phyloP scores from a whole-genome alignment of 2,329 filamentous ascomycete species.

The Penicillium thymicola region DNA sequence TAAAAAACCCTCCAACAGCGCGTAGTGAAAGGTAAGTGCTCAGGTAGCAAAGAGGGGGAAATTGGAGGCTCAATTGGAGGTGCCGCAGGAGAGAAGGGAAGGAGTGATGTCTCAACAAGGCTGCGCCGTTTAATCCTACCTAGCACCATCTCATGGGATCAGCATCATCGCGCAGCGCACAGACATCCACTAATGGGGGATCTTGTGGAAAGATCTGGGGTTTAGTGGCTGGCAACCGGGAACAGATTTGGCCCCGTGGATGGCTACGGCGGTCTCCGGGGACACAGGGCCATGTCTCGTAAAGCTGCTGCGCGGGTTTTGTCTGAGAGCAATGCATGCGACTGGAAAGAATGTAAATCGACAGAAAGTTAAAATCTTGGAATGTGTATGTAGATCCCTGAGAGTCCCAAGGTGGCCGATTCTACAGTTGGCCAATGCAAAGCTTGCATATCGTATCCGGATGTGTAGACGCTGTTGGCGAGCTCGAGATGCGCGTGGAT shows the following conservation, averaged over 20 bases:
- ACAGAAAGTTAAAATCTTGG: conserved; percentile 1
- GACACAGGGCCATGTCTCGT: not conserved
- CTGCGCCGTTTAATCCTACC: conserved; percentile 17
- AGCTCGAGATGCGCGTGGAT: not conserved
- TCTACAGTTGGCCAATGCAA: conserved; percentile 9
- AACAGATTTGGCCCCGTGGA: not conserved
- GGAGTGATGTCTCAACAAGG: conserved; percentile 20
- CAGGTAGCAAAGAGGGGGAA: conserved; percentile 6
- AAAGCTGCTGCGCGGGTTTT: conserved; percentile 1
- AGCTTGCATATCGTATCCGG: conserved; percentile 7
- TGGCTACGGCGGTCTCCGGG: not conserved
- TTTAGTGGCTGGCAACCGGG: conserved; percentile 8
- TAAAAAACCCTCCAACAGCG: conserved; percentile 18
- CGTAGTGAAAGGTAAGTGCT: conserved; percentile 12
- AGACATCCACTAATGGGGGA: conserved; percentile 18
- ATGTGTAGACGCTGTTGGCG: conserved; percentile 14
- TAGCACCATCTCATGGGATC: conserved; percentile 17
- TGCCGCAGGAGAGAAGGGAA: conserved; percentile 17
- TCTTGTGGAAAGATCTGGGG: conserved; percentile 20
- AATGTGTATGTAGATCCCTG: conserved; percentile 4
- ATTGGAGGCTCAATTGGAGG: conserved; percentile 3
- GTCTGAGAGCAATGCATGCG: not conserved
- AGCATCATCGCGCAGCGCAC: conserved; percentile 20
- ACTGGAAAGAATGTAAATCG: not conserved
- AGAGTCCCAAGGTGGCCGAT: not conserved